These are phyloP conservation scores for Phaseolus lunatus DNA, from an alignment of 306 rosid genomes.

Conservation along the genomic window DNA sequence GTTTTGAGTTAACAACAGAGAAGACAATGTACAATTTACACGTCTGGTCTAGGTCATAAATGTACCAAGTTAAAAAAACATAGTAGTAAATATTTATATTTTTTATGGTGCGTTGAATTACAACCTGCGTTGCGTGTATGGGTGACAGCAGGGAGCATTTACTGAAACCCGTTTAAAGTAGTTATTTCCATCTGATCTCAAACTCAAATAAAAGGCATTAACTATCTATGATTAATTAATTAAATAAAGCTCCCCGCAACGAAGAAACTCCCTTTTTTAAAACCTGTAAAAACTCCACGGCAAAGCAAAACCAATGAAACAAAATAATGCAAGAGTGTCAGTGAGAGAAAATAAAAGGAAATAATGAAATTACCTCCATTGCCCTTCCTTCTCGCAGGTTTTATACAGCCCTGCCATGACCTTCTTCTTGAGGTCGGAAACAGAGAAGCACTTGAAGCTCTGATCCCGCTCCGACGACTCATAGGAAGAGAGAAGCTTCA, in stretches of 20 bases:
- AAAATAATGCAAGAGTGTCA: constrained; percentile 24
- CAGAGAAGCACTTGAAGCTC: constrained; percentile 93
- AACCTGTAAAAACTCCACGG: neutral
- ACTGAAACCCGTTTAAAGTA: constrained; percentile 43
- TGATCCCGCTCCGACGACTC: constrained; percentile 59
- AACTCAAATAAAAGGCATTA: neutral
- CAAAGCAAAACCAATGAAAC: constrained; percentile 52
- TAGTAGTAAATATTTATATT: neutral
- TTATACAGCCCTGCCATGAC: constrained; percentile 88
- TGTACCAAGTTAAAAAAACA: neutral
- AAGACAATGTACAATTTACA: neutral
- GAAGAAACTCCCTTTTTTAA: neutral
- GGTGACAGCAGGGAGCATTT: constrained; percentile 52
- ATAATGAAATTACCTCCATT: constrained; percentile 75
- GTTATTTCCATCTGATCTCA: constrained; percentile 43
- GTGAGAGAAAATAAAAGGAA: neutral
- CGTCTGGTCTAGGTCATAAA: neutral
- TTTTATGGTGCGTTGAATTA: constrained; percentile 32
- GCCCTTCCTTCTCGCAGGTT: constrained; percentile 85
- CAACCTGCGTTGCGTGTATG: constrained; percentile 18
- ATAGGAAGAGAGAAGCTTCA: constrained; percentile 71
- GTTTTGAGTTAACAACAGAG: neutral
- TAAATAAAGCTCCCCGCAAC: constrained; percentile 6
- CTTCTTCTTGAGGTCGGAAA: constrained; percentile 89
- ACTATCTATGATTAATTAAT: too few relatives aligned